Evolutionary conservation across 306 rosid species (phyloP).

Genomic region (Quercus robur): DNA sequence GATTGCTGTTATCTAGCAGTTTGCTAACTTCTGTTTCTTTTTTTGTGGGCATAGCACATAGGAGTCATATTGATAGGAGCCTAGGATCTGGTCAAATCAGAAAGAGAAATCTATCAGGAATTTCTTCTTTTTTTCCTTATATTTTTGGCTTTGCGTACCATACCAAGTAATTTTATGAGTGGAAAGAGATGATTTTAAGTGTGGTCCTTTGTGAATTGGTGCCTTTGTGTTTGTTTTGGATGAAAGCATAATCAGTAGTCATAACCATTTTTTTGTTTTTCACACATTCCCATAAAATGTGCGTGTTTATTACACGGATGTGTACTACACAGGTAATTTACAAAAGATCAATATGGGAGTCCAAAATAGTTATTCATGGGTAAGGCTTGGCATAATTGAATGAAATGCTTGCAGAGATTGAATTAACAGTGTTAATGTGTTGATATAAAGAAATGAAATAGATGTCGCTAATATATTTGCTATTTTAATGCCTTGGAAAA

Average conservation of each 20-base stretch:
- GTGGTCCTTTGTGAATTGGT: not conserved
- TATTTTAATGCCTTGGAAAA: not conserved
- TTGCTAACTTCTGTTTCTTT: conserved; percentile 2
- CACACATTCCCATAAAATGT: not conserved
- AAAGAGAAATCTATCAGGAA: not conserved
- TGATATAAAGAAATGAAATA: not conserved
- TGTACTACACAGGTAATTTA: no score
- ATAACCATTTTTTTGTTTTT: not conserved
- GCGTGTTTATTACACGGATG: no score
- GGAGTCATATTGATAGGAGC: not conserved
- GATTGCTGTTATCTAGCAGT: not conserved
- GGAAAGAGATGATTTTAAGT: not conserved
- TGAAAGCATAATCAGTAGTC: not conserved
- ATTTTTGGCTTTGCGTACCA: not conserved
- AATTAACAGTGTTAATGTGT: not conserved
- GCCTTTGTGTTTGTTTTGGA: not conserved
- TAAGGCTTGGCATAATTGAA: not conserved
- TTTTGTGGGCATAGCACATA: not conserved
- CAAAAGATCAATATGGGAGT: not conserved
- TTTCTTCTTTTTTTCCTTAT: not conserved
- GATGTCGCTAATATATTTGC: not conserved
- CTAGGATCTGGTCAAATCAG: not conserved
- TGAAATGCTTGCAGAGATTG: not conserved
- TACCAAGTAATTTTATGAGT: not conserved
- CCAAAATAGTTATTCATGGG: not conserved